Evolutionary conservation across 1,284 basidiomycete species (phyloP), one percentile per base, ranked within the genome.

Genomic region (Exobasidium cylindrosporum): DNA sequence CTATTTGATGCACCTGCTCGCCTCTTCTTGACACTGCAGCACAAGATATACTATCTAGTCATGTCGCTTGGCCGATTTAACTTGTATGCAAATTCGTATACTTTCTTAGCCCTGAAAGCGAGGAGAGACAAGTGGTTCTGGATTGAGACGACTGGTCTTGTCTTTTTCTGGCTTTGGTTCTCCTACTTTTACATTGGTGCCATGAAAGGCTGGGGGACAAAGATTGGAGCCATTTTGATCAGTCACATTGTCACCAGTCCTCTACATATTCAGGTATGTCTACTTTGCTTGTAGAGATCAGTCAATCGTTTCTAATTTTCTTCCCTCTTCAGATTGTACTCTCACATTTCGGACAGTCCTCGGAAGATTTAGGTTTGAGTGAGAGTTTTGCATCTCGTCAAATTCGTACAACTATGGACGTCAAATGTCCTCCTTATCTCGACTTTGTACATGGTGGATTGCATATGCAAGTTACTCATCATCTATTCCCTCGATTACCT

Each of bases 301-400:
- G 43, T 23, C 23, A 23, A 13, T 24, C 29, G 0, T 26, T 23
- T 4, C 70, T 65, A 40, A 56, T 64, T 1, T 77, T 97, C 91
- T 7, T 40, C 35, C 17, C 10, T 40, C 35, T 10, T 10, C 17
- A 40, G 35, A 98, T 98, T 72, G 94, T 97, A 1, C 86, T 98
- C 24, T 97, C 94, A 2, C 95, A 98, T 83, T 98, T 96, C 82
- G 91, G 91, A 49, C 94, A 96, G 83, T 93, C 93, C 5, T 94
- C 92, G 0, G 89, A 85, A 10, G 95, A 97, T 77, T 84, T 97
- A 26, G 94, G 94, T 1, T 90, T 92, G 0, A 83, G 83, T 35
- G 96, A 98, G 80, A 92, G 90, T 1, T 98, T 97, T 83, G 85
- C 90, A 0, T 88, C 91, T 70, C 88, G 96, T 31, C 95, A 98